These are phyloP conservation scores for Camelina hispida DNA, from an alignment of 345 rosid species.

Conservation along the genomic window DNA sequence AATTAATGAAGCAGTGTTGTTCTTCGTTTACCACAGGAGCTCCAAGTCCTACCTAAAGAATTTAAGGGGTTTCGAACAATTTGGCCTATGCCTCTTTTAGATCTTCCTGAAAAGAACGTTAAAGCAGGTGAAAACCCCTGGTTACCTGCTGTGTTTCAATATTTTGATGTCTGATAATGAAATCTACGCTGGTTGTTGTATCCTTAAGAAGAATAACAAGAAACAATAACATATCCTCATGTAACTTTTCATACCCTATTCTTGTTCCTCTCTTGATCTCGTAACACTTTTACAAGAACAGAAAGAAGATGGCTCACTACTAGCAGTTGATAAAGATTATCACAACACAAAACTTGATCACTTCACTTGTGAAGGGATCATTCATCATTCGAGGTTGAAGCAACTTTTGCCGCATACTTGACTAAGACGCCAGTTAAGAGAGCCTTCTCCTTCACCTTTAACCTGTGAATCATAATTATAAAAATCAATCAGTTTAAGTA, in stretches of 20 bases:
- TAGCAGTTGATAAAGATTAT: neutral
- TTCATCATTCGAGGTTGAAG: conserved; percentile 47
- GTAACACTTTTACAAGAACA: conserved; percentile 9
- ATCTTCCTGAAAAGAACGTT: too few species aligned
- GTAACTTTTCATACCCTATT: neutral
- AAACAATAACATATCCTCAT: neutral
- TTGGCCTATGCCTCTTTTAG: too few species aligned
- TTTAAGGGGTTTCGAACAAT: too few species aligned
- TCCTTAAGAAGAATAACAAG: neutral
- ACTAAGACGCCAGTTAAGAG: conserved; percentile 64
- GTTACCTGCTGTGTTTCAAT: neutral
- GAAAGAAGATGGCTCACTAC: neutral
- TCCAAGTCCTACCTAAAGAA: too few species aligned
- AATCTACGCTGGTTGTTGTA: neutral
- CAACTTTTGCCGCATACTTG: conserved; percentile 65
- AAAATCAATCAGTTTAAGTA: neutral
- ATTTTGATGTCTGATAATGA: neutral
- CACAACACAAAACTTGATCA: neutral
- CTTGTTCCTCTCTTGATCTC: neutral
- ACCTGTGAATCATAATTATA: conserved; percentile 46
- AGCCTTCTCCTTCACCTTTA: conserved; percentile 81
- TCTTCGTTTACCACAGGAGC: too few species aligned
- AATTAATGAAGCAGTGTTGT: too few species aligned
- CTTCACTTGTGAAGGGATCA: conserved; percentile 11
- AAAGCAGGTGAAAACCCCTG: neutral